These are phyloP conservation scores for Hapsidospora chrysogenum DNA, from an alignment of 495 filamentous ascomycete genomes.

Conservation along the genomic window DNA sequence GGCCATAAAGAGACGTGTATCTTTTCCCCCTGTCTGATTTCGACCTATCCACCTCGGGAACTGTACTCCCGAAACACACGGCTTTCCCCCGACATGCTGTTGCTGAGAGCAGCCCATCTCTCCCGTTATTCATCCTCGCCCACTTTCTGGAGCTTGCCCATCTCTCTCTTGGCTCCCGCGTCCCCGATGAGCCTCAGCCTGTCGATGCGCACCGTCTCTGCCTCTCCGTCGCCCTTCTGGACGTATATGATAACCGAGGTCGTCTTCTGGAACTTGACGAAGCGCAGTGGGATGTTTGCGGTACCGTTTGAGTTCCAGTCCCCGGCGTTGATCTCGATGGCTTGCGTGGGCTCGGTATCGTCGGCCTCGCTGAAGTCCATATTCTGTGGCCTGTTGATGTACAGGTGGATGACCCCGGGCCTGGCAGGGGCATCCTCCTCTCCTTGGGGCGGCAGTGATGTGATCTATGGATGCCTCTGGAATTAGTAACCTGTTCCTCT, in stretches of 20 bases:
- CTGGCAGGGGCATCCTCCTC: slow-evolving; percentile 67
- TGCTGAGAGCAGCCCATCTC: too few species aligned
- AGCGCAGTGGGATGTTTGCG: slow-evolving; percentile 65
- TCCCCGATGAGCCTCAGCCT: slow-evolving; percentile 77
- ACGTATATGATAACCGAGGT: slow-evolving; percentile 77
- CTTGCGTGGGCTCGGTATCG: slow-evolving; percentile 62
- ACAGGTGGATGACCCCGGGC: slow-evolving; percentile 71
- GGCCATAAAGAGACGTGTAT: too few species aligned
- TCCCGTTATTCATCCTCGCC: too few species aligned
- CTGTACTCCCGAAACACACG: too few species aligned
- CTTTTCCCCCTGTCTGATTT: too few species aligned
- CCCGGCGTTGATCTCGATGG: slow-evolving; percentile 46
- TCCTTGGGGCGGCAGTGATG: slow-evolving; percentile 56
- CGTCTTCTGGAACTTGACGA: slow-evolving; percentile 95
- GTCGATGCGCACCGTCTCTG: slow-evolving; percentile 78
- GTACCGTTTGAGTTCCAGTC: slow-evolving; percentile 92
- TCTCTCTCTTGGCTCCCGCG: slow-evolving; percentile 77
- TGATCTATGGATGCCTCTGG: slow-evolving; percentile 37
- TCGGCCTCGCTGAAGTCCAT: slow-evolving; percentile 93
- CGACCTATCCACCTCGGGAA: too few species aligned
- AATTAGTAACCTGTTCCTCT: background rate
- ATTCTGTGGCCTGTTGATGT: slow-evolving; percentile 71
- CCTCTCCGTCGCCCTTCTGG: slow-evolving; percentile 68
- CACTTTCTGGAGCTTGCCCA: slow-evolving; percentile 93
- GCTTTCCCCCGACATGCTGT: too few species aligned